Base-by-base conservation (phyloP, 2,329 filamentous ascomycete genomes). In the Cephalotrichum gorgonifer region DNA sequence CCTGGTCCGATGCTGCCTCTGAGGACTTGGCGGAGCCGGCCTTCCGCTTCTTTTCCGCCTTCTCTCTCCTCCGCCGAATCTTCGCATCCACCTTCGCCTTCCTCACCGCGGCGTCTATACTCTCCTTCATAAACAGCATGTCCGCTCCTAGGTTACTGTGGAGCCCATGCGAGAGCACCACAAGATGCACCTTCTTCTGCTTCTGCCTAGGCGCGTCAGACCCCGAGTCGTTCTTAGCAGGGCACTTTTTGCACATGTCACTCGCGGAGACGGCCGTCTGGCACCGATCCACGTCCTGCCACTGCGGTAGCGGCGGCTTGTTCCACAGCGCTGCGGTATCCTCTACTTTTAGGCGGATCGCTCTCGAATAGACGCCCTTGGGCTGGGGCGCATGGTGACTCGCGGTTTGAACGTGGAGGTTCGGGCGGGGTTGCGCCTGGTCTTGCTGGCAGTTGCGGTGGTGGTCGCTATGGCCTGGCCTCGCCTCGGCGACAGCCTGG, bases 41-140 rank as follows among this genome's bases (percentile, higher is more conserved):
- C 23, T 52, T 48, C 20, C 22, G 45, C 35, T 42, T 54, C 26
- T 25, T 31, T 26, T 64, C 58, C 59, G 67, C 60, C 60, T 70
- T 64, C 58, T 76, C 69, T 56, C 66, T 72, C 50, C 70, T 72
- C 56, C 74, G 78, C 51, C 85, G 74, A 45, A 70, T 74, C 61
- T 75, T 83, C 33, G 82, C 79, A 63, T 87, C 83, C 45, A 80
- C 69, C 56, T 83, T 83, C 26, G 87, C 85, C 61, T 91, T 81
- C 57, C 73, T 83, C 4, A 84, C 85, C 3, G 87, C 83, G 26
- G 82, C 81, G 67, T 98, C 93, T 53, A 98, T 97, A 64, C 88
- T 95, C 66, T 98, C 93, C 62, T 98, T 98, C 63, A 98, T 69
- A 62, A 87, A 98, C 20, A 98, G 73, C 93, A 98, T 95, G 63